phyloP scores from a whole-genome alignment of 2,329 filamentous ascomycete species.

The Epichloe brachyelytri region DNA sequence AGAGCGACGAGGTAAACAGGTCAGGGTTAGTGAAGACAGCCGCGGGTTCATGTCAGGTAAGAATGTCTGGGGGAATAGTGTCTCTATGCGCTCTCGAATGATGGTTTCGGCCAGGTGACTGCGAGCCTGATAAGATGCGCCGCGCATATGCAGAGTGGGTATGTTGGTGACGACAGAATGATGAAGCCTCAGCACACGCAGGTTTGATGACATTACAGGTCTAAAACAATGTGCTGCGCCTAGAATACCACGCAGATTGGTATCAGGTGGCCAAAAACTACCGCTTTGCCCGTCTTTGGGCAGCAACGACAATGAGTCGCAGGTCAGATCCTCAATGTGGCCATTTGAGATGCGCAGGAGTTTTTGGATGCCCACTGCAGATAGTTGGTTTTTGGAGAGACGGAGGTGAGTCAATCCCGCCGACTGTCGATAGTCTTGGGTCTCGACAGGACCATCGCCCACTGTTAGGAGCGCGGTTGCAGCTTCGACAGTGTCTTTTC shows the following conservation, averaged over 20 bases:
- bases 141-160: conserved; percentile 29
- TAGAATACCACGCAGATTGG: conserved; percentile 29
- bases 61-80: conserved; percentile 34
- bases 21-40: conserved; percentile 38
- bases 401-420: conserved; percentile 39
- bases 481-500: conserved; percentile 17
- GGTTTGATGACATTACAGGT: conserved; percentile 38
- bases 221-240: conserved; percentile 35
- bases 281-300: conserved; percentile 5
- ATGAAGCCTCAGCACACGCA: conserved; percentile 41
- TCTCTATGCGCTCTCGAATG: conserved; percentile 29
- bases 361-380: conserved; percentile 27
- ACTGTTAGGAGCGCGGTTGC: conserved; percentile 11
- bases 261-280: conserved; percentile 15
- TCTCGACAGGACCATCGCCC: conserved; percentile 7
- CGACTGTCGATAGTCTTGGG: conserved; percentile 10
- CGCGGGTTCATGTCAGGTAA: conserved; percentile 44
- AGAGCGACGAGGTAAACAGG: conserved; percentile 40
- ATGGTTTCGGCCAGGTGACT: conserved; percentile 31
- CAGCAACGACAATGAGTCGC: conserved; percentile 28
- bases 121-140: conserved; percentile 22
- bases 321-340: conserved; percentile 39
- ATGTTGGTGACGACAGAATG: conserved; percentile 47
- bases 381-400: conserved; percentile 37
- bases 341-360: conserved; percentile 31